Conservation (phyloP, 306 rosid species). For the Acacia melanoxylon region DNA sequence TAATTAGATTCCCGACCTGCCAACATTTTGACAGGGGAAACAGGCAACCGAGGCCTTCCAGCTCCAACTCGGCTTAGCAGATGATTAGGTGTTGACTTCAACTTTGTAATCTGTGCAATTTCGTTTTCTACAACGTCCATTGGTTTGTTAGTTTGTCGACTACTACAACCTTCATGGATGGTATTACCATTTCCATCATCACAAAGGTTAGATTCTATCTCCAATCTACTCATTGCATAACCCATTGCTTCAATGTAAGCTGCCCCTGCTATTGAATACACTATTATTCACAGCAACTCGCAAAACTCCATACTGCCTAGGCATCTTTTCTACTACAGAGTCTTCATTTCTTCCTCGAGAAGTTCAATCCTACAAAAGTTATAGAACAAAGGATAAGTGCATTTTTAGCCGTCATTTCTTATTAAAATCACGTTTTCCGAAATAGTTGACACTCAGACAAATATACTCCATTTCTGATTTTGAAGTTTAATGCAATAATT, state of each 20-base stretch:
- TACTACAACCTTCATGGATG: constrained; percentile 40
- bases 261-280: constrained; percentile 44
- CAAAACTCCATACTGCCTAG: constrained; percentile 30
- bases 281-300: constrained; percentile 38
- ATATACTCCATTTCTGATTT: constrained; percentile 8
- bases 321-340: constrained; percentile 35
- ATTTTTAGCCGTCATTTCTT: not conserved
- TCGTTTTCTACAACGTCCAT: constrained; percentile 63
- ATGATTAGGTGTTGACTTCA: constrained; percentile 72
- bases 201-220: constrained; percentile 48
- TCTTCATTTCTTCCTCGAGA: constrained; percentile 37
- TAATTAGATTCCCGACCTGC: constrained; percentile 84
- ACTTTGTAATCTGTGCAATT: constrained; percentile 69
- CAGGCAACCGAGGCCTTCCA: constrained; percentile 54
- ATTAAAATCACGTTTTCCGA: not conserved
- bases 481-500: constrained; percentile 14
- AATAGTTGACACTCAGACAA: not conserved
- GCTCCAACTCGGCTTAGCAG: constrained; percentile 45
- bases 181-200: constrained; percentile 40
- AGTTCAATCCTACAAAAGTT: constrained; percentile 33
- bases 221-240: constrained; percentile 76
- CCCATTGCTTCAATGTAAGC: constrained; percentile 66
- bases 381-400: constrained; percentile 1
- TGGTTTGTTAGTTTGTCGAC: constrained; percentile 37
- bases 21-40: constrained; percentile 90